Evolutionary conservation across 1,284 basidiomycete species (phyloP), one percentile per base, ranked within the genome.

Genomic region (Entoloma clypeatum): DNA sequence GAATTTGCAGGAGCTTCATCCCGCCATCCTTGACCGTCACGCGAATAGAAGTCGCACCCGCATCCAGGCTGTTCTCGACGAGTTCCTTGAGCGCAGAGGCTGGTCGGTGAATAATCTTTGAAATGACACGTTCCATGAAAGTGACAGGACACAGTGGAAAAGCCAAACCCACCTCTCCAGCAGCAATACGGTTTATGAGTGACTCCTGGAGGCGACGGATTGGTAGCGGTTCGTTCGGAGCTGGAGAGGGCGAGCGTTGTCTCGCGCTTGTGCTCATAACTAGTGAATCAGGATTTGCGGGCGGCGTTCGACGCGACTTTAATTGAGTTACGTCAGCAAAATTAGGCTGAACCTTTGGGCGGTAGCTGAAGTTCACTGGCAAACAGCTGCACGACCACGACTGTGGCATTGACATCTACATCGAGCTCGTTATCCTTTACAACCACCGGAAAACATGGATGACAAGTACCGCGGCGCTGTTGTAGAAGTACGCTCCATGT

Each of bases 81-180:
- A 99, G 74, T 64, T 99, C 96, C 62, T 99, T 99, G 47, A 99
- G 74, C 1, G 96, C 96, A 50, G 95, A 98, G 7, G 91, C 81
- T 0, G 96, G 96, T 22, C 96, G 72, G 47, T 98, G 95, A 48
- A 99, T 98, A 58, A 99, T 94, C 92, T 96, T 16, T 30, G 10
- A 39, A 17, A 35, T 28, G 38, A 43, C 44, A 33, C 25, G 41
- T 27, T 6, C 32, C 7, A 17, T 42, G 34, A 9, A 35, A 14
- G 10, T 44, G 18, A 17, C 18, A 40, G 19, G 9, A 10, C 26
- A 39, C 9, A 28, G 43, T 29, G 19, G n/a, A n/a, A 10, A 26
- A 38, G 29, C 7, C 31, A 32, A 31, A 61, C 59, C 32, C 47
- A 85, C 86, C 66, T 89, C 86, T 58, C 86, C 85, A n/a, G 86